Conservation (phyloP, 1,139 yeast genomes). For the Magnusiomyces sp. region DNA sequence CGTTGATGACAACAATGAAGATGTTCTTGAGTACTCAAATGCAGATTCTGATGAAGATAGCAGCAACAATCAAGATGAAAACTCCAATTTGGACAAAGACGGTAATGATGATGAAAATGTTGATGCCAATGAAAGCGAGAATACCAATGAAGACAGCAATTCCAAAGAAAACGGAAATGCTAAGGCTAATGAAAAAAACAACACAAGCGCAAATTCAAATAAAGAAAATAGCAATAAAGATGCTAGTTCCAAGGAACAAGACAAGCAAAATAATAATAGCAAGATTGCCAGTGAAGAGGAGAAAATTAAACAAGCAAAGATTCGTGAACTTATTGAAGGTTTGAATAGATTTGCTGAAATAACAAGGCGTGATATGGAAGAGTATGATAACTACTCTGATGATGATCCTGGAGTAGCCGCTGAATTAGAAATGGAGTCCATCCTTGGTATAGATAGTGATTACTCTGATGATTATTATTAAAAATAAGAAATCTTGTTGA, state of each 20-base stretch:
- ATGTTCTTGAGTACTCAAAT: too few species aligned
- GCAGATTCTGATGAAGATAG: slow-evolving; percentile 3
- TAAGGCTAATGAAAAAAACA: too few species aligned
- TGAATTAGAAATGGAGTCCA: neutral
- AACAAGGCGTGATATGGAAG: neutral
- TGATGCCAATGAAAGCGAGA: neutral
- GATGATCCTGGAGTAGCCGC: neutral
- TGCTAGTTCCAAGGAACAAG: too few species aligned
- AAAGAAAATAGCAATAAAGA: too few species aligned
- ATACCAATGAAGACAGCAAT: slow-evolving; percentile 2
- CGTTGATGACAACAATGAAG: neutral
- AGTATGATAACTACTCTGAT: neutral
- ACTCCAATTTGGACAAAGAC: neutral
- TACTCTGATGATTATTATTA: neutral
- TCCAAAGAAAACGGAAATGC: too few species aligned
- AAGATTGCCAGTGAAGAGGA: slow-evolving; percentile 15
- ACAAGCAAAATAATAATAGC: too few species aligned
- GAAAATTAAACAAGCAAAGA: neutral
- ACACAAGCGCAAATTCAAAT: too few species aligned
- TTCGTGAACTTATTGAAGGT: neutral
- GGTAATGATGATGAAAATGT: slow-evolving; percentile 12
- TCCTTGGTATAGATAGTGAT: too few species aligned
- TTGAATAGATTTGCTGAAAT: neutral
- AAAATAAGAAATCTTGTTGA: neutral
- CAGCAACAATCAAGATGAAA: slow-evolving; percentile 10